Evolutionary conservation across 129 eudicot species (phyloP), one percentile per base, ranked within the genome.

Genomic region (Cynara cardunculus): DNA sequence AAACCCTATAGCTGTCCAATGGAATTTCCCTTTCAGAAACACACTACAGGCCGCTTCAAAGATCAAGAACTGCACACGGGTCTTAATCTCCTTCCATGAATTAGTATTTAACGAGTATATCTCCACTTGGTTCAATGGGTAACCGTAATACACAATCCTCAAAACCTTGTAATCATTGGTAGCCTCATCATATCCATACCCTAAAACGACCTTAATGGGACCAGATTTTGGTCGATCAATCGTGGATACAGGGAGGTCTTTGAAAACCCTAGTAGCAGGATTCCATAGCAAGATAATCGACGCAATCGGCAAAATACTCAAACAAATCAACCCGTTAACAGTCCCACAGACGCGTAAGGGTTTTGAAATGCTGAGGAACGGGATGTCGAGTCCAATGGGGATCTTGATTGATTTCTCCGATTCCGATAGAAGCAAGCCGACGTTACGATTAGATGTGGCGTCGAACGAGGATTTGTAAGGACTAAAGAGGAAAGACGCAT

Each of bases 211-310:
- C 64, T 80, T 80, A 34, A 80, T 72, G 7, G 83, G 83, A 5
- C 78, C 77, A 32, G 77, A 53, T 24, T 18, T 32, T 16, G 83
- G 83, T 25, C 83, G 70, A 59, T 34, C 31, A 34, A 80, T 80
- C 1, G 28, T 35, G 5, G 83, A 72, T 1, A 72, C 59, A 35
- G 78, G 78, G 1, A 80, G 46, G 27, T 80, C 83, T 19, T 71
- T 80, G 5, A 80, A 80, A 61, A 71, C 83, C 78, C 83, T 80
- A 59, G 83, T 80, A 56, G 72, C 77, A 80, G 83, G 83, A 59
- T 80, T 80, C 83, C 83, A 80, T 25, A 80, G 9, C 83, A 80
- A 59, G 1, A 80, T 32, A 32, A 80, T 80, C 26, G 72, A 31
- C 4, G 72, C 77, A 71, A 80, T 71, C 24, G 83, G 83, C 22